Percentiles rank a stretch among this genome's conserved stretches.
Evolutionary conservation across 352 stramenopile species (phyloP).

Genomic region (Paralagenidium karlingii): DNA sequence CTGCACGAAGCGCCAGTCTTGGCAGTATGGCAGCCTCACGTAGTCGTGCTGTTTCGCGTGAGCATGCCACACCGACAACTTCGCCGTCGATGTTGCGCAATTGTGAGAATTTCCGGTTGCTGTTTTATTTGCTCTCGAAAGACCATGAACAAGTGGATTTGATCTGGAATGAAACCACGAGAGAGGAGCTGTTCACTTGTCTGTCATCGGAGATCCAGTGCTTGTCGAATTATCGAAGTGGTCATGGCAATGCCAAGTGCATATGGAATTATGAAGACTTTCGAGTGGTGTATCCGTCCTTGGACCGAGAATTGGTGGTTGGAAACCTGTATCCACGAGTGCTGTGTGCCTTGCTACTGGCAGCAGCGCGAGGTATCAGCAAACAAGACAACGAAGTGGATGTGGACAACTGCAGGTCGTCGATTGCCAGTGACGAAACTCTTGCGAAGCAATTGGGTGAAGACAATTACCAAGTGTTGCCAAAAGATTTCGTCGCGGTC

Average conservation of each 20-base stretch:
- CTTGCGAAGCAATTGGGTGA: too few species aligned
- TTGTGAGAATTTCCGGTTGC: slow-evolving; percentile 88
- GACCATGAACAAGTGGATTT: slow-evolving; percentile 88
- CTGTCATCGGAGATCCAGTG: slow-evolving; percentile 77
- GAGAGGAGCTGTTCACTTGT: slow-evolving; percentile 77
- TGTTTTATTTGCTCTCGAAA: slow-evolving; percentile 90
- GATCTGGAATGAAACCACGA: slow-evolving; percentile 89
- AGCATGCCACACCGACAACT: too few species aligned
- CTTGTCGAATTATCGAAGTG: slow-evolving; percentile 67
- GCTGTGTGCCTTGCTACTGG: slow-evolving; percentile 23
- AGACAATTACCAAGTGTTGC: slow-evolving; percentile 37
- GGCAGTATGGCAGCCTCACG: too few species aligned
- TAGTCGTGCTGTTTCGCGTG: too few species aligned
- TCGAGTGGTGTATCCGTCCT: slow-evolving; percentile 78
- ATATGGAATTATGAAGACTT: slow-evolving; percentile 97
- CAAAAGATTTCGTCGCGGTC: slow-evolving; percentile 38
- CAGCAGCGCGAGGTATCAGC: too few species aligned
- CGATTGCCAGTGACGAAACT: too few species aligned
- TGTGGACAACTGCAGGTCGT: slow-evolving; percentile 1
- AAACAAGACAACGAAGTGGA: slow-evolving; percentile 38
- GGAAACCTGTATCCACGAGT: slow-evolving; percentile 85
- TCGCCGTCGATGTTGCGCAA: too few species aligned
- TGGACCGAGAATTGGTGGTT: slow-evolving; percentile 80
- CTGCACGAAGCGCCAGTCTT: too few species aligned
- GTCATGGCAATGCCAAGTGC: slow-evolving; percentile 47